Evolutionary conservation across 768 basidiomycete genomes (phyloP).

Genomic region (Leccinum ochraceum): DNA sequence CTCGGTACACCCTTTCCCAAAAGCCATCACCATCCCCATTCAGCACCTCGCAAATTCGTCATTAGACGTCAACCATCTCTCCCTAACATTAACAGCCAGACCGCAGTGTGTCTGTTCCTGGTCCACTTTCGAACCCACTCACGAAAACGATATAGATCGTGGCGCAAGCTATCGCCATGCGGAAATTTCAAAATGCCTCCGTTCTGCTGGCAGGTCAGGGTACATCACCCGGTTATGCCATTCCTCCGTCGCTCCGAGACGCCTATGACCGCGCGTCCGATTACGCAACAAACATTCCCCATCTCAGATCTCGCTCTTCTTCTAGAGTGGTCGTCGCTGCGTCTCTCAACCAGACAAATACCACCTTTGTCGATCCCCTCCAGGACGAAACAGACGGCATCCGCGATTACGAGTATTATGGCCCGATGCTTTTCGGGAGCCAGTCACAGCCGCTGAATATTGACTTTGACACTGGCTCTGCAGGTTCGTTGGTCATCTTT

Average conservation of each 20-base stretch:
- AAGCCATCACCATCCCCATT: neutral
- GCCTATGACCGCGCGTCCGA: conserved; percentile 25
- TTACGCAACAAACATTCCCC: conserved; percentile 13
- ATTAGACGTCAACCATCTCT: neutral
- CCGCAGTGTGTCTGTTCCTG: conserved; percentile 10
- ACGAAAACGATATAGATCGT: conserved; percentile 14
- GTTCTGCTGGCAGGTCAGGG: conserved; percentile 13
- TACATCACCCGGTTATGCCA: conserved; percentile 5
- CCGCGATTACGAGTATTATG: conserved; percentile 51
- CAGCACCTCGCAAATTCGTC: neutral
- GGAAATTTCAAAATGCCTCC: conserved; percentile 22
- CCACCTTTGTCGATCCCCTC: conserved; percentile 28
- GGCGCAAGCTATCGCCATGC: conserved; percentile 11
- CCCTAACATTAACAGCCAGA: conserved; percentile 1
- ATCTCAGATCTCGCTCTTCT: conserved; percentile 1
- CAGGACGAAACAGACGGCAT: conserved; percentile 40
- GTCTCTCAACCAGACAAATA: neutral
- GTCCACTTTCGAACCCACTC: neutral
- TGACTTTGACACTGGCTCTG: conserved; percentile 68
- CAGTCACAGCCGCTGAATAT: conserved; percentile 52
- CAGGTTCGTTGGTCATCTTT: conserved; percentile 12
- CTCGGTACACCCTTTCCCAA: conserved; percentile 17
- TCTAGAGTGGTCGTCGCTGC: neutral
- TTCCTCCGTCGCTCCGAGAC: conserved; percentile 16
- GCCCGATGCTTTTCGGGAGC: conserved; percentile 50